Percentiles rank a stretch among this genome's conserved stretches.
Evolutionary conservation across 176 grass and related monocot genomes (phyloP).

Genomic region (Neostapfia colusana): DNA sequence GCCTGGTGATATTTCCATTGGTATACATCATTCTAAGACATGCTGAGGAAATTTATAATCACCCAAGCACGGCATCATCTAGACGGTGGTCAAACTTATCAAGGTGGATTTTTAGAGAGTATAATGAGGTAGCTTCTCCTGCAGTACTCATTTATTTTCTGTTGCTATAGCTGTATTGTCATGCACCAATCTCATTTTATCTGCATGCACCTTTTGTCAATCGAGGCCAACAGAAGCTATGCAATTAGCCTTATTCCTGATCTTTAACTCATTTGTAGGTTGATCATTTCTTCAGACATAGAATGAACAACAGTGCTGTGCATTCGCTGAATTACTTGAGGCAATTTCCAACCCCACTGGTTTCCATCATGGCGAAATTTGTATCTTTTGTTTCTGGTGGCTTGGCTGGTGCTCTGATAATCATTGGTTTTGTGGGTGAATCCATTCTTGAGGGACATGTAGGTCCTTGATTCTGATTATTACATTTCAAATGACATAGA

Average conservation of each 20-base stretch:
- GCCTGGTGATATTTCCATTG: conserved; percentile 86
- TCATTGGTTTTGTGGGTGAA: conserved; percentile 88
- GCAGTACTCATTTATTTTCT: conserved; percentile 1
- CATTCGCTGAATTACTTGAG: conserved; percentile 95
- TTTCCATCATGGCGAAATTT: conserved; percentile 92
- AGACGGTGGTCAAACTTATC: conserved; percentile 97
- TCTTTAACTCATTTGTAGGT: conserved; percentile 59
- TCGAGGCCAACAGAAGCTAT: not conserved
- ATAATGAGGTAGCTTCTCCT: conserved; percentile 79
- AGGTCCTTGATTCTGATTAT: conserved; percentile 34
- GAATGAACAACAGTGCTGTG: conserved; percentile 81
- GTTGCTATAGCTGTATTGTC: not conserved
- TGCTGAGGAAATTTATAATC: conserved; percentile 93
- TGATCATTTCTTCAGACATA: conserved; percentile 95
- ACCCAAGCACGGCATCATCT: conserved; percentile 93
- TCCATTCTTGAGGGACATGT: conserved; percentile 93
- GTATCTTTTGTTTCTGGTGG: conserved; percentile 98
- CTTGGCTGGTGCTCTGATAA: conserved; percentile 87
- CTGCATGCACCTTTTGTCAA: not conserved
- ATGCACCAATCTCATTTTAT: conserved; percentile 16
- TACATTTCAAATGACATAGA: not conserved
- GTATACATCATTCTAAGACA: conserved; percentile 93
- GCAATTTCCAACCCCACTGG: conserved; percentile 91
- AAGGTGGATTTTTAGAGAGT: conserved; percentile 96
- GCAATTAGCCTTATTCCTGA: conserved; percentile 2